Evolutionary conservation across 805 yeast species (phyloP).

Genomic region (Starmerella bombicola): DNA sequence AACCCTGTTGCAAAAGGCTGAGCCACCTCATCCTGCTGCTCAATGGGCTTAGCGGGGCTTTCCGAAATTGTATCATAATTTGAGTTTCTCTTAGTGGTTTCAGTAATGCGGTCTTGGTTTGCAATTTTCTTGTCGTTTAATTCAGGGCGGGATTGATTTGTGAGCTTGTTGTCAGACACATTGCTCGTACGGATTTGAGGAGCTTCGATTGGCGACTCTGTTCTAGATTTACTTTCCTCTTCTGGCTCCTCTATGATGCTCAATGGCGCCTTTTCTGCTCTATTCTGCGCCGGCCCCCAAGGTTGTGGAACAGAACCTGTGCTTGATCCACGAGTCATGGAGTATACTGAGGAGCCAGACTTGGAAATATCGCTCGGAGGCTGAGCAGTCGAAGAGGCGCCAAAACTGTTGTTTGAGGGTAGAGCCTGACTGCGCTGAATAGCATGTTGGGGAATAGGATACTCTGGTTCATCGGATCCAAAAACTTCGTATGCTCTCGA

Average conservation of each 20-base stretch:
- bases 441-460: background rate
- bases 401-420: background rate
- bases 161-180: background rate
- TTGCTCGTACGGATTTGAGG: background rate
- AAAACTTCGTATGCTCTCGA: constrained; percentile 13
- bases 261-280: background rate
- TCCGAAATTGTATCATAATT: background rate
- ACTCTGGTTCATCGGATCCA: background rate
- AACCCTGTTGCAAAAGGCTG: background rate
- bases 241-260: background rate
- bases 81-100: background rate
- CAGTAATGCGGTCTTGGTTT: background rate
- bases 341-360: background rate
- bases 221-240: background rate
- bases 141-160: background rate
- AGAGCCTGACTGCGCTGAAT: constrained; percentile 6
- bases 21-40: background rate
- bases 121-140: no score
- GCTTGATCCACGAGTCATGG: constrained; percentile 1
- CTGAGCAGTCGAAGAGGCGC: background rate
- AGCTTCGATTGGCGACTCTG: background rate
- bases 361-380: constrained; percentile 1
- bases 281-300: background rate
- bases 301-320: background rate
- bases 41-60: background rate